Base-by-base conservation (phyloP, 495 filamentous ascomycete genomes). In the Penicillium alfredii region DNA sequence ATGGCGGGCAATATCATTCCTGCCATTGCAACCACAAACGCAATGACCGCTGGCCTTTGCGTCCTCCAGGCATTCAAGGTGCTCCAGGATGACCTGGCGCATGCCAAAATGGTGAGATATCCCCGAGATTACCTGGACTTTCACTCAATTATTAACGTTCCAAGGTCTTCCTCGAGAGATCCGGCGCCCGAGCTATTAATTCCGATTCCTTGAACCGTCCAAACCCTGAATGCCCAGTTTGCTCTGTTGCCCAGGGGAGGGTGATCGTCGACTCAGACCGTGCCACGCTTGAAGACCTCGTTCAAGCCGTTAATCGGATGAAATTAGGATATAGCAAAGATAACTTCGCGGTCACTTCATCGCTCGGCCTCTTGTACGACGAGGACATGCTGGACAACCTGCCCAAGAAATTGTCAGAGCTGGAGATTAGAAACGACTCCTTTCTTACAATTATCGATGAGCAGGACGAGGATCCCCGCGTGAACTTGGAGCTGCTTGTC, bases 1-100 rank as follows among this genome's bases (percentile, higher is more conserved):
- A 99, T 97, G 88, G 92, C 92, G 15, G 92, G 92, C 33, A 97
- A 97, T 50, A 99, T 99, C 51, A 97, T 99, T 38, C 92, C 92
- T 0, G 93, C 92, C 3, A 99, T 99, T 57, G 92, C 92, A 1
- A 99, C 92, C 0, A 96, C 92, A 0, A 99, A 99, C 56, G 92
- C 93, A 8, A 93, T 97, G 61, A 92, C 89, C 4, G 92, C 92
- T 8, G 82, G 86, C 9, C 72, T 99, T 15, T 97, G 88, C 55
- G 92, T 97, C 3, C 66, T 99, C 5, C 84, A 99, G 59, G 80
- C 88, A 1, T 88, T 94, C 67, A 96, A 95, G 58, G 84, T 97
- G 22, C 65, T 99, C 36, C 78, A 75, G 40, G 74, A 79, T 16
- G 81, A 94, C 30, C 76, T 84, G 21, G 55, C 67, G 24, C 72